Evolutionary conservation across 176 grass and related monocot species (phyloP).

Genomic region (Lolium rigidum): DNA sequence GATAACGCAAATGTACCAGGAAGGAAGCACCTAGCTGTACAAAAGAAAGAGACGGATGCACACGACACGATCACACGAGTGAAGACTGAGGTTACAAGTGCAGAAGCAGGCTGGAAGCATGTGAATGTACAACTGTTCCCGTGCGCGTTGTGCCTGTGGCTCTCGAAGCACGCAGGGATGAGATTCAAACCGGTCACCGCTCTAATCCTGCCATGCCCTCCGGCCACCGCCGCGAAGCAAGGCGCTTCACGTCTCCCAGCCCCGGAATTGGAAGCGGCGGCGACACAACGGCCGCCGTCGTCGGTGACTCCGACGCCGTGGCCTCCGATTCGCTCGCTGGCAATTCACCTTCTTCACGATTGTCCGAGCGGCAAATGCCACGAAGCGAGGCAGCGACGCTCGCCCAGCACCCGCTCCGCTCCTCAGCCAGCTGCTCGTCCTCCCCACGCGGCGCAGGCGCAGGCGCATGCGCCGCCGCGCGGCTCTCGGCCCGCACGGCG

Average conservation of each 20-base stretch:
- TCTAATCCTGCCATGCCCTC: not conserved
- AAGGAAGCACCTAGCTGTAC: not conserved
- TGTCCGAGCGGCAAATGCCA: not conserved
- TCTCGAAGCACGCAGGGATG: not conserved
- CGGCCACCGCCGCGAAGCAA: conserved; percentile 50
- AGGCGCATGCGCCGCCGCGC: not conserved
- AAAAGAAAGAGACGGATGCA: conserved; percentile 16
- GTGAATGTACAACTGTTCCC: not conserved
- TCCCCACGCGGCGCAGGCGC: not conserved
- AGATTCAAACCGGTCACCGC: conserved; percentile 17
- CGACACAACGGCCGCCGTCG: not conserved
- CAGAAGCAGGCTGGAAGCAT: not conserved
- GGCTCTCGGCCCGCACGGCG: conserved; percentile 17
- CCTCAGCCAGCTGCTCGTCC: not conserved
- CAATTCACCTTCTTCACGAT: not conserved
- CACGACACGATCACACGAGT: not conserved
- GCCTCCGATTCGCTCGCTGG: not conserved
- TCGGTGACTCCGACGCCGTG: not conserved
- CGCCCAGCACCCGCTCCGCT: conserved; percentile 32
- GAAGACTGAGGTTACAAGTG: not conserved
- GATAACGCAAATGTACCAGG: conserved; percentile 26
- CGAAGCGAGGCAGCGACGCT: conserved; percentile 4
- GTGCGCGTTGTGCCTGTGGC: not conserved
- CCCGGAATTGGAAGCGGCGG: conserved; percentile 27
- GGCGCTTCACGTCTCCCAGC: conserved; percentile 44